These are phyloP conservation scores for Fusarium sp. DNA, from an alignment of 2,329 filamentous ascomycete species.

Conservation along the genomic window DNA sequence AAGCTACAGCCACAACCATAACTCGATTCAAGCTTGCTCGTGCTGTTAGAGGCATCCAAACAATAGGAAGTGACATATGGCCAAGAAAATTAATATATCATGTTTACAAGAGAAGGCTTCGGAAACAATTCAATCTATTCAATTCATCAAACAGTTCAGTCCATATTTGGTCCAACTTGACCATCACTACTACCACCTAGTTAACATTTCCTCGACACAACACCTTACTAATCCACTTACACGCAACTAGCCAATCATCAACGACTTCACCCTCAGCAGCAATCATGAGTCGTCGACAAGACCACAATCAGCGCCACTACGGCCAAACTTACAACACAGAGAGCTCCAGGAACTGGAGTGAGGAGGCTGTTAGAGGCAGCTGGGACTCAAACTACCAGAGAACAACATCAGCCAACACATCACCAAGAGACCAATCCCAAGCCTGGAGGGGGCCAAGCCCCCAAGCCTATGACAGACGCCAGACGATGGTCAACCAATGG, in stretches of 20 bases:
- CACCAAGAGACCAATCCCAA: slow-evolving; percentile 35
- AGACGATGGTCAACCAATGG: slow-evolving; percentile 42
- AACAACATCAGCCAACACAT: slow-evolving; percentile 32
- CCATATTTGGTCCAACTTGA: background rate
- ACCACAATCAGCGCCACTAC: slow-evolving; percentile 18
- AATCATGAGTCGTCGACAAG: slow-evolving; percentile 39
- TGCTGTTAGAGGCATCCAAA: slow-evolving; percentile 33
- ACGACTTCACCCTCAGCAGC: background rate
- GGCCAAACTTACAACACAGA: slow-evolving; percentile 29
- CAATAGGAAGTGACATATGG: background rate
- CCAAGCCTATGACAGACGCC: slow-evolving; percentile 28
- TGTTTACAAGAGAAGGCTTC: background rate
- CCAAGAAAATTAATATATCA: slow-evolving; percentile 24
- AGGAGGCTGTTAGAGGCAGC: slow-evolving; percentile 43
- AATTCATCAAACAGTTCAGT: slow-evolving; percentile 1
- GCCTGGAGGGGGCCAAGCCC: slow-evolving; percentile 28
- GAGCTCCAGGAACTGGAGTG: slow-evolving; percentile 45
- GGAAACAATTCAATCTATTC: slow-evolving; percentile 1
- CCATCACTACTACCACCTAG: background rate
- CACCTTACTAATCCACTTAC: slow-evolving; percentile 18
- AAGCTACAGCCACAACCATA: slow-evolving; percentile 41
- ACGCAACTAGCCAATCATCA: slow-evolving; percentile 21
- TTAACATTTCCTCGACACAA: background rate
- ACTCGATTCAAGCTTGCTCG: slow-evolving; percentile 25
- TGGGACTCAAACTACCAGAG: slow-evolving; percentile 41